Evolutionary conservation across 768 basidiomycete species (phyloP).

Genomic region (Rhizopogon vinicolor): DNA sequence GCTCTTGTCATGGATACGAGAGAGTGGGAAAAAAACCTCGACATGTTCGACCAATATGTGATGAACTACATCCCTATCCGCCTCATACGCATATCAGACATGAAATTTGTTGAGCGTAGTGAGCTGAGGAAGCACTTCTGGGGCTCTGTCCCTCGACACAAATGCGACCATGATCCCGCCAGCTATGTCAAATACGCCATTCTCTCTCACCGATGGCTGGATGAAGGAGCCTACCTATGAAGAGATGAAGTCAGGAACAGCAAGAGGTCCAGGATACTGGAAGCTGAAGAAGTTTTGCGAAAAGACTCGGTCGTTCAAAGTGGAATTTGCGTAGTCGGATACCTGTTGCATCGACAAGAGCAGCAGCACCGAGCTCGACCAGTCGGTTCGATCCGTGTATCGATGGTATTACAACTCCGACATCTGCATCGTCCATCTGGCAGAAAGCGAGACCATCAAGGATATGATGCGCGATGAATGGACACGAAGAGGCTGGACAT

Average conservation of each 20-base stretch:
- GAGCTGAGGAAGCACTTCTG: not conserved
- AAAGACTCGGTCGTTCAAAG: conserved; percentile 13
- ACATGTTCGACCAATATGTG: no score
- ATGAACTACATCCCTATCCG: not conserved
- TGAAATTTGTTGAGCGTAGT: not conserved
- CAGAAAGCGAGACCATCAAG: conserved; percentile 13
- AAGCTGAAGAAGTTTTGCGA: conserved; percentile 24
- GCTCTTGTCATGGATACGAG: no score
- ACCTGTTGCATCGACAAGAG: conserved; percentile 11
- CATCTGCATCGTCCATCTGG: conserved; percentile 20
- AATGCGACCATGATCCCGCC: no score
- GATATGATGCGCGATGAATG: conserved; percentile 20
- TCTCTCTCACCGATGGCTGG: conserved; percentile 23
- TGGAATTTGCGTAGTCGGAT: conserved; percentile 2
- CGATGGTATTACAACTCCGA: conserved; percentile 15
- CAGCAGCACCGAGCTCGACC: no score
- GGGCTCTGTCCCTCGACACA: no score
- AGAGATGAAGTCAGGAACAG: conserved; percentile 13
- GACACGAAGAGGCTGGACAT: not conserved
- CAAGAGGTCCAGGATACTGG: conserved; percentile 16
- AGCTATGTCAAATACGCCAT: conserved; percentile 15
- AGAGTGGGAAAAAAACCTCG: no score
- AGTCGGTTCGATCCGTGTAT: no score
- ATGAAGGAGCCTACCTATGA: conserved; percentile 15
- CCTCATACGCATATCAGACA: not conserved